Evolutionary conservation across 2,329 filamentous ascomycete species (phyloP).

Genomic region (Didymella exigua): DNA sequence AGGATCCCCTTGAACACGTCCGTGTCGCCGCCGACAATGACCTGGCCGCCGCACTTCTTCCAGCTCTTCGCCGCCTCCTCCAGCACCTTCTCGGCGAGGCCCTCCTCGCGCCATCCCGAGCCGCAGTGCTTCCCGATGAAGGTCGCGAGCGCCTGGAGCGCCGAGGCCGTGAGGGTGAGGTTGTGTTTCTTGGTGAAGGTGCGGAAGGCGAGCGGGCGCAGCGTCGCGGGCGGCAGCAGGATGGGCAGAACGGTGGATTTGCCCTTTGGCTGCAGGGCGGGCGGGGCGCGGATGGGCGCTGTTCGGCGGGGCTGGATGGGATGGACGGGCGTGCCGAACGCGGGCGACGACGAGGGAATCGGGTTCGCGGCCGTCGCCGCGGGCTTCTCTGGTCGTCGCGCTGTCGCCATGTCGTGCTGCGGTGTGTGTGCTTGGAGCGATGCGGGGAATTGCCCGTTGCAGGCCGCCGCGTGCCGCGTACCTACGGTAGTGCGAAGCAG

Average conservation of each 20-base stretch:
- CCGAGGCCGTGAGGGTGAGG: slow-evolving; percentile 85
- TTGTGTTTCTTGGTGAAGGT: slow-evolving; percentile 98
- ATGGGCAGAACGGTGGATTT: slow-evolving; percentile 79
- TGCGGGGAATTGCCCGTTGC: neutral
- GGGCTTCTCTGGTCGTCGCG: slow-evolving; percentile 40
- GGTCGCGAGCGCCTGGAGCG: slow-evolving; percentile 79
- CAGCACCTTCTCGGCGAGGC: slow-evolving; percentile 86
- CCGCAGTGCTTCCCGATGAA: slow-evolving; percentile 96
- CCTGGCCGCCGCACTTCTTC: slow-evolving; percentile 87
- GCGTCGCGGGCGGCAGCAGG: slow-evolving; percentile 80
- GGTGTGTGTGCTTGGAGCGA: neutral
- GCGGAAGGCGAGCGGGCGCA: slow-evolving; percentile 89
- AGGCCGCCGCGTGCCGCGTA: too few relatives aligned
- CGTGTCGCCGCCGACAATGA: slow-evolving; percentile 83
- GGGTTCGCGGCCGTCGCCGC: slow-evolving; percentile 55
- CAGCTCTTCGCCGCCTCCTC: slow-evolving; percentile 90
- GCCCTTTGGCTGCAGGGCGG: slow-evolving; percentile 57
- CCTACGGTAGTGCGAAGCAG: too few relatives aligned
- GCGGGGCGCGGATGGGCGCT: slow-evolving; percentile 52
- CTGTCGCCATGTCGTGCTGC: slow-evolving; percentile 33
- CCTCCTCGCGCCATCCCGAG: slow-evolving; percentile 94
- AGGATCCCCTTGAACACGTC: slow-evolving; percentile 79
- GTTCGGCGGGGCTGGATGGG: slow-evolving; percentile 66
- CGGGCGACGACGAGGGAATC: slow-evolving; percentile 86
- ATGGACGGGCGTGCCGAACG: slow-evolving; percentile 84